Percentiles rank a stretch among this genome's conserved stretches.
Conservation (phyloP, 768 basidiomycete genomes). For the Suillus luteus region DNA sequence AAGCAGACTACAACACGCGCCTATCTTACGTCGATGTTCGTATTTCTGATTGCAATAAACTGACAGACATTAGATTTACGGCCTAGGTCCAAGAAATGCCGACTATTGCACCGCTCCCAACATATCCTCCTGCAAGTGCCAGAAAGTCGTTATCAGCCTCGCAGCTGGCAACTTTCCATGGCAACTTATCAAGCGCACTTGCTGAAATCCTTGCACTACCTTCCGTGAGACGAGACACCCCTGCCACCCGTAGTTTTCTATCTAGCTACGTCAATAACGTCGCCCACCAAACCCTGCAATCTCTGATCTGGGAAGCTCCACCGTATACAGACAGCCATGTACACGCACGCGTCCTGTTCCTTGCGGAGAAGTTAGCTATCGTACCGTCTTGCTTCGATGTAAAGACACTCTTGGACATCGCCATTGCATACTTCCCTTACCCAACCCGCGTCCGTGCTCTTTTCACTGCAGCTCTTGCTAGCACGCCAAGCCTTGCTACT, state of each 20-base stretch:
- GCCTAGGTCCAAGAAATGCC: conserved; percentile 24
- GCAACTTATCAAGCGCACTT: conserved; percentile 50
- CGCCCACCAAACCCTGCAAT: conserved; percentile 53
- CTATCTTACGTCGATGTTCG: background rate
- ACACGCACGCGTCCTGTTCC: conserved; percentile 48
- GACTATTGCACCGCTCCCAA: conserved; percentile 43
- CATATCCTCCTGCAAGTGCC: conserved; percentile 54
- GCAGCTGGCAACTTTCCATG: conserved; percentile 50
- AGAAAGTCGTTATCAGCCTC: conserved; percentile 53
- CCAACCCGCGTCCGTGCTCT: conserved; percentile 47
- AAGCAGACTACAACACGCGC: background rate
- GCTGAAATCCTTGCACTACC: conserved; percentile 49
- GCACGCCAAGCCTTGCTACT: conserved; percentile 35
- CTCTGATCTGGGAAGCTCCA: conserved; percentile 57
- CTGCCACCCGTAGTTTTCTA: conserved; percentile 50
- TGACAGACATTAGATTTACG: background rate
- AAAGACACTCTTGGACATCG: conserved; percentile 61
- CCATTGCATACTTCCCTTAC: conserved; percentile 55
- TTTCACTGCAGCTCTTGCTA: conserved; percentile 41
- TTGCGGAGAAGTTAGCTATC: conserved; percentile 56
- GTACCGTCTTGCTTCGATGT: conserved; percentile 46
- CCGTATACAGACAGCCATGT: conserved; percentile 46
- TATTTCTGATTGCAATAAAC: background rate
- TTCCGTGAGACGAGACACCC: conserved; percentile 45
- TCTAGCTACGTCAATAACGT: conserved; percentile 58